phyloP scores from a whole-genome alignment of 1,139 yeast species.

The Diutina rugosa region DNA sequence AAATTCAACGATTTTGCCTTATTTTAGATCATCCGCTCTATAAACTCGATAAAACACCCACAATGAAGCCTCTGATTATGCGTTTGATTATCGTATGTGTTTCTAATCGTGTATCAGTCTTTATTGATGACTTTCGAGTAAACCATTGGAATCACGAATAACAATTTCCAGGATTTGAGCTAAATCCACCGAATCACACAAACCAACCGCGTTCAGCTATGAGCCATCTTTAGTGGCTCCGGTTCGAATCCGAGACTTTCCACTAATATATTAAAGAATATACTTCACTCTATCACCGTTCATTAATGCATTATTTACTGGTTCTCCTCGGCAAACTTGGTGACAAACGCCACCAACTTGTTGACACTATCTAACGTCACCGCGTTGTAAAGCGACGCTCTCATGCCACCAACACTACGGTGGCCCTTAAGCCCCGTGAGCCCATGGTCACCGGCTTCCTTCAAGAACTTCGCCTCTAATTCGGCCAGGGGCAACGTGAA shows the following conservation, averaged over 20 bases:
- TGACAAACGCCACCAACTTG: slow-evolving; percentile 43
- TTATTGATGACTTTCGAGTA: no score
- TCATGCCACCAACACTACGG: slow-evolving; percentile 93
- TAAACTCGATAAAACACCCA: not conserved
- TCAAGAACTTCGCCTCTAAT: slow-evolving; percentile 54
- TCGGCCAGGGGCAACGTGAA: slow-evolving; percentile 59
- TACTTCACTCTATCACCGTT: no score
- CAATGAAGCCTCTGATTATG: not conserved
- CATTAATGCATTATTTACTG: slow-evolving; percentile 5
- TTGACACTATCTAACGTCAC: slow-evolving; percentile 55
- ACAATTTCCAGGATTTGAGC: no score
- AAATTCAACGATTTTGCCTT: not conserved
- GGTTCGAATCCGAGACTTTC: no score
- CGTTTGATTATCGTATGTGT: no score
- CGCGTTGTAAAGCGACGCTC: slow-evolving; percentile 89
- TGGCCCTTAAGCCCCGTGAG: slow-evolving; percentile 86
- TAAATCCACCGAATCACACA: no score
- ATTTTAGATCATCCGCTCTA: not conserved
- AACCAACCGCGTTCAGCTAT: no score
- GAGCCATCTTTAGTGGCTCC: no score
- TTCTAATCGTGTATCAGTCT: no score
- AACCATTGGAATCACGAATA: no score
- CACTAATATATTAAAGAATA: no score
- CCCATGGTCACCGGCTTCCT: slow-evolving; percentile 37
- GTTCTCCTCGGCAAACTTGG: slow-evolving; percentile 44